Evolutionary conservation across 371 early-diverging fungal genomes (phyloP).

Genomic region (Sporodiniella umbellata): DNA sequence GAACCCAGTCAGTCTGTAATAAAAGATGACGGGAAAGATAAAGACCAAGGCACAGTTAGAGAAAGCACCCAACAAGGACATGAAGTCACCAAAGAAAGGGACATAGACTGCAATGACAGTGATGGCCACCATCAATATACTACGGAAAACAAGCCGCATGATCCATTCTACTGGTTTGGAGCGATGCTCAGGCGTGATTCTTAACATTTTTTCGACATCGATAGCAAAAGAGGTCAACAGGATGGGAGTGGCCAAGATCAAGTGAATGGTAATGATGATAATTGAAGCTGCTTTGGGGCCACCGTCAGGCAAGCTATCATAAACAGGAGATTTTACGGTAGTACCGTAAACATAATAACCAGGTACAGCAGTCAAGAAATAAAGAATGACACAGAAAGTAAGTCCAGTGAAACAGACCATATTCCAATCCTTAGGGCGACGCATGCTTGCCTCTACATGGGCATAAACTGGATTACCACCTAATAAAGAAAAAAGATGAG

Average conservation of each 20-base stretch:
- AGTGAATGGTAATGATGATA: constrained; percentile 78
- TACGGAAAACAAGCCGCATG: constrained; percentile 45
- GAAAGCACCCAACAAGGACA: constrained; percentile 69
- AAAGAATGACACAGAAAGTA: constrained; percentile 67
- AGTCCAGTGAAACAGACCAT: constrained; percentile 69
- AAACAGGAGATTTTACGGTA: constrained; percentile 69
- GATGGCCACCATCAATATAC: constrained; percentile 39
- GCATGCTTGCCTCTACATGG: constrained; percentile 83
- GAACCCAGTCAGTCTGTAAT: constrained; percentile 57
- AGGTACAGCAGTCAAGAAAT: constrained; percentile 70
- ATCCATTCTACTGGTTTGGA: constrained; percentile 26
- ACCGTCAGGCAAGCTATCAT: constrained; percentile 66
- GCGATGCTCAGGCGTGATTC: constrained; percentile 26
- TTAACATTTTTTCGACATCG: constrained; percentile 60
- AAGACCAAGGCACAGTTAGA: constrained; percentile 65
- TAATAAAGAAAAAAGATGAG: no score
- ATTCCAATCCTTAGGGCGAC: constrained; percentile 70
- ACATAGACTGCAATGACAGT: constrained; percentile 52
- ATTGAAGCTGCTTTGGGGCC: constrained; percentile 61
- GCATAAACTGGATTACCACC: constrained; percentile 37
- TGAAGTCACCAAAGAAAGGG: constrained; percentile 71
- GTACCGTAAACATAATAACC: constrained; percentile 85
- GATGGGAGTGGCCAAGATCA: constrained; percentile 79
- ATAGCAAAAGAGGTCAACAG: constrained; percentile 78
- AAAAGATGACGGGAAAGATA: constrained; percentile 68